phyloP scores from a whole-genome alignment of 768 basidiomycete species.

The Mrakia blollopis region DNA sequence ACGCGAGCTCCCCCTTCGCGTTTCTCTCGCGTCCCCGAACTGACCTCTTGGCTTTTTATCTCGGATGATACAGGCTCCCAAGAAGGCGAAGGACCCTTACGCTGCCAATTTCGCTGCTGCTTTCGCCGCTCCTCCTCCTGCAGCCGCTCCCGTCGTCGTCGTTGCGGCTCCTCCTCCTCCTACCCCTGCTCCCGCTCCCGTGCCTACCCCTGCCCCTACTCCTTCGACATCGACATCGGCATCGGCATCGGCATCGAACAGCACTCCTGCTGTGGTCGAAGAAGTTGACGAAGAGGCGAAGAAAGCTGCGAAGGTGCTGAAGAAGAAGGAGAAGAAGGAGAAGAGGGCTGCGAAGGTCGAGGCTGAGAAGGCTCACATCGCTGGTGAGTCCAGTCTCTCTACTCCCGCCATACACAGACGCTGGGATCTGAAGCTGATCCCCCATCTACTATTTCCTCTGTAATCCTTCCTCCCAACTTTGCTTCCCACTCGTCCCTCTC shows the following conservation, averaged over 20 bases:
- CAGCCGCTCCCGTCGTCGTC: neutral
- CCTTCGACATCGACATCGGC: too few relatives aligned
- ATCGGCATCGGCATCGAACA: neutral
- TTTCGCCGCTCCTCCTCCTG: neutral
- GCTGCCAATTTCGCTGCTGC: slow-evolving; percentile 28
- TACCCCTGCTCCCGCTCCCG: slow-evolving; percentile 41
- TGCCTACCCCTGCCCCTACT: neutral
- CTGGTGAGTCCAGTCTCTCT: neutral
- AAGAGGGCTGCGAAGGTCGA: neutral
- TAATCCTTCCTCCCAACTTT: too few relatives aligned
- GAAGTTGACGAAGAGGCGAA: slow-evolving; percentile 50
- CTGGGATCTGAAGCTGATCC: neutral
- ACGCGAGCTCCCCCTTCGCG: neutral
- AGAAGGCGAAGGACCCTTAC: slow-evolving; percentile 31
- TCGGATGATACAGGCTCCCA: neutral
- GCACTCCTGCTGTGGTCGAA: neutral
- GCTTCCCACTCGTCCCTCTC: too few relatives aligned
- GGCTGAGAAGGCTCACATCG: slow-evolving; percentile 12
- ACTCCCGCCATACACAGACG: too few relatives aligned
- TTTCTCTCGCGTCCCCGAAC: neutral
- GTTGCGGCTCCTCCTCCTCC: too few relatives aligned
- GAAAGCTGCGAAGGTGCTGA: neutral
- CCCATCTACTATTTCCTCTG: too few relatives aligned
- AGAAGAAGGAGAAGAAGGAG: slow-evolving; percentile 11
- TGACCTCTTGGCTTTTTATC: neutral